phyloP scores from a whole-genome alignment of 495 filamentous ascomycete genomes.

The Penicillium waksmanii region DNA sequence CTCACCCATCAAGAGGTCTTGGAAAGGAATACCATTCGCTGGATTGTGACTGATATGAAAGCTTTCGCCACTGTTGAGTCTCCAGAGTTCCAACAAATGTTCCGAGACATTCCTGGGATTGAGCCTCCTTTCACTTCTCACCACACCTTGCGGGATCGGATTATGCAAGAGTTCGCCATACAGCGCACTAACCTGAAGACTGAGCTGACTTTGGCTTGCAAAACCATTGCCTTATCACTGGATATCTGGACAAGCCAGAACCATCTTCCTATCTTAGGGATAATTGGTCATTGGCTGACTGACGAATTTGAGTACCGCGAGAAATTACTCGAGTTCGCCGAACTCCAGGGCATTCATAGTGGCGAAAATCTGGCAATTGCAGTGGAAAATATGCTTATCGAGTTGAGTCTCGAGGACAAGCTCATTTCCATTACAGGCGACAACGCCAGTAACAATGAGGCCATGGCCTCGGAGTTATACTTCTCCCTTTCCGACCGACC shows the following conservation, averaged over 20 bases:
- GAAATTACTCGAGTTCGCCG: conserved; percentile 17
- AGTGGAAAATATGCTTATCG: conserved; percentile 12
- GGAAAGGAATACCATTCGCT: background rate
- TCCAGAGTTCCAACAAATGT: conserved; percentile 14
- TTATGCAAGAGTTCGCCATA: conserved; percentile 11
- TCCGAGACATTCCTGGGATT: conserved; percentile 16
- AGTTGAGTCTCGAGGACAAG: conserved; percentile 2
- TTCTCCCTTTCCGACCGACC: background rate
- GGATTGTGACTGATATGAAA: conserved; percentile 1
- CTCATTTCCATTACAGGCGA: conserved; percentile 7
- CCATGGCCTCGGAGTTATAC: conserved; percentile 13
- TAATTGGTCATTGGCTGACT: conserved; percentile 22
- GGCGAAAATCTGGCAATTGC: conserved; percentile 16
- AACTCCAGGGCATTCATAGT: conserved; percentile 18
- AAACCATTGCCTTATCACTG: conserved; percentile 2
- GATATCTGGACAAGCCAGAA: conserved; percentile 19
- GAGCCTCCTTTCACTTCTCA: conserved; percentile 13
- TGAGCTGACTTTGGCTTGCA: conserved; percentile 14
- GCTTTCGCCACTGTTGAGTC: conserved; percentile 10
- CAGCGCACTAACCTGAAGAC: conserved; percentile 12
- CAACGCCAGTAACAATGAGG: conserved; percentile 9
- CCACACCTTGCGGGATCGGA: conserved; percentile 6
- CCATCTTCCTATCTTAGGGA: conserved; percentile 16
- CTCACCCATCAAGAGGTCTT: conserved; percentile 2
- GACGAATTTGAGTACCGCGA: conserved; percentile 19